phyloP scores from a whole-genome alignment of 352 stramenopile species.

The Phytophthora podocarpi region DNA sequence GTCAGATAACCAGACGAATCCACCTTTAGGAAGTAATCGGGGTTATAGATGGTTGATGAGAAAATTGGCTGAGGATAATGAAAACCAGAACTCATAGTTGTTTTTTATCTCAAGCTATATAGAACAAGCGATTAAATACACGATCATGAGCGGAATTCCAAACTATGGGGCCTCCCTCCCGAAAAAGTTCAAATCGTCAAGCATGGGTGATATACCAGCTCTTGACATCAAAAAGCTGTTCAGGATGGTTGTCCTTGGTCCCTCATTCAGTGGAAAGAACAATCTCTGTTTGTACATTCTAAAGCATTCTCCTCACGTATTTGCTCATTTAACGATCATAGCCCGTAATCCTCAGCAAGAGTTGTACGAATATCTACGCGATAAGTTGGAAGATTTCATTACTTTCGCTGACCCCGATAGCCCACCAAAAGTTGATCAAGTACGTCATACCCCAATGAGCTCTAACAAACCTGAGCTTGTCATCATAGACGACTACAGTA shows the following conservation, averaged over 20 bases:
- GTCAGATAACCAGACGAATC: slow-evolving; percentile 11
- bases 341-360: slow-evolving; percentile 7
- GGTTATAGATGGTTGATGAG: slow-evolving; percentile 14
- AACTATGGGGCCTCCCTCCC: neutral
- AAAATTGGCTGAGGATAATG: slow-evolving; percentile 21
- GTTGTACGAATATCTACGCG: neutral
- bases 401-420: slow-evolving; percentile 1
- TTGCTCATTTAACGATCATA: slow-evolving; percentile 13
- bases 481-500: slow-evolving; percentile 23
- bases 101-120: slow-evolving; percentile 24
- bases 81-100: slow-evolving; percentile 29
- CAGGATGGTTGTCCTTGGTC: slow-evolving; percentile 5
- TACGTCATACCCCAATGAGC: neutral
- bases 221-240: slow-evolving; percentile 4
- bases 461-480: slow-evolving; percentile 21
- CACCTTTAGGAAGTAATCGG: no score
- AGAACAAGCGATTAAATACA: slow-evolving; percentile 13
- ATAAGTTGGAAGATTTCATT: slow-evolving; percentile 13
- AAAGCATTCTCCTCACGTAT: slow-evolving; percentile 9
- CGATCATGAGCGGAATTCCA: slow-evolving; percentile 20
- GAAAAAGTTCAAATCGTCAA: neutral
- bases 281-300: slow-evolving; percentile 10
- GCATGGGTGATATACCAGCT: neutral
- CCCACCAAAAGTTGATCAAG: neutral
- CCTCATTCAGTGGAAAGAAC: slow-evolving; percentile 1